Conservation (phyloP, 176 grass and related monocot species). For the Avena insularis region DNA sequence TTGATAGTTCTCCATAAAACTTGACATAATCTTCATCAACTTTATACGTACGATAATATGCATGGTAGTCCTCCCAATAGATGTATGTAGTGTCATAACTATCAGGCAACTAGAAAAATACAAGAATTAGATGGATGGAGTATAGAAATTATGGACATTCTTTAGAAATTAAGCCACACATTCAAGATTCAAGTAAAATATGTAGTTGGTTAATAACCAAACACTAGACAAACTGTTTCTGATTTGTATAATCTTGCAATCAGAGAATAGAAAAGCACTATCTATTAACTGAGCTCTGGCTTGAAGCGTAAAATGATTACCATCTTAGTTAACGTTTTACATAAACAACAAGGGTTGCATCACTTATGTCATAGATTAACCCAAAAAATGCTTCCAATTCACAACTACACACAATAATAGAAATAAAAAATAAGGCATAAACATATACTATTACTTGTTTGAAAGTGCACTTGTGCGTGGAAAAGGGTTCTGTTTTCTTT, state of each 20-base stretch:
- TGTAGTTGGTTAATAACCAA: background rate
- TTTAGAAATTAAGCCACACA: background rate
- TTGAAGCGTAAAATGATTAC: background rate
- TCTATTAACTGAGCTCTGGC: background rate
- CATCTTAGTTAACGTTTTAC: background rate
- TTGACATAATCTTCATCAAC: background rate
- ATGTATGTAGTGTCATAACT: background rate
- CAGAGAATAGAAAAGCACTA: background rate
- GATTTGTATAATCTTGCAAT: background rate
- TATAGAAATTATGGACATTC: background rate
- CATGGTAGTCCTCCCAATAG: background rate
- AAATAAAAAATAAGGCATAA: background rate
- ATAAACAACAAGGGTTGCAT: background rate
- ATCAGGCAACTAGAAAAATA: background rate
- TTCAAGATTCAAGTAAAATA: constrained; percentile 9
- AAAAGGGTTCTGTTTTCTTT: background rate
- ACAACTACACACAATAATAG: background rate
- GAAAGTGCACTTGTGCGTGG: background rate
- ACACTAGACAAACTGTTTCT: background rate
- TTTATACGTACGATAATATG: background rate
- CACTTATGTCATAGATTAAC: background rate
- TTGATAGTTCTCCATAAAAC: background rate
- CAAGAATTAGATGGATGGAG: background rate
- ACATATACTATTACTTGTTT: background rate
- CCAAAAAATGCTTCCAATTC: background rate